phyloP scores from a whole-genome alignment of 768 basidiomycete genomes.

The Xanthoconium stramineum region DNA sequence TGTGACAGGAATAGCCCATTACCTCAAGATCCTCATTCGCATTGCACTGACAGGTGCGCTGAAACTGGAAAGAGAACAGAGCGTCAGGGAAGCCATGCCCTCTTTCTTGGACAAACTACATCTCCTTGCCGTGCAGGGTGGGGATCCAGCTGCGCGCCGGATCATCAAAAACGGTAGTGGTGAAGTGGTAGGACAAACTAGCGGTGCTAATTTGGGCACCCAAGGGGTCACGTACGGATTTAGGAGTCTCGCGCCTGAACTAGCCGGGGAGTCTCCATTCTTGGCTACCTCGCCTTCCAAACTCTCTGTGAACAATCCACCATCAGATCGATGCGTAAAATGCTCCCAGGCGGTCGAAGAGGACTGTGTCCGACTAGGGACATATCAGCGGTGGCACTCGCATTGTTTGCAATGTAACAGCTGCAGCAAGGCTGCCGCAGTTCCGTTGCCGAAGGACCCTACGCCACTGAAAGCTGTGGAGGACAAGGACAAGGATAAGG shows the following conservation, averaged over 20 bases:
- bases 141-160: conserved; percentile 72
- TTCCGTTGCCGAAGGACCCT: conserved; percentile 55
- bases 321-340: conserved; percentile 87
- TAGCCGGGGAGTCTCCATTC: conserved; percentile 87
- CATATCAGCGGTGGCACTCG: conserved; percentile 97
- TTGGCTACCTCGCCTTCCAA: conserved; percentile 40
- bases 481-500: conserved; percentile 43
- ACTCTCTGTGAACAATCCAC: conserved; percentile 63
- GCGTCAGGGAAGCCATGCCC: conserved; percentile 76
- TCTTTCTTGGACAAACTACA: conserved; percentile 93
- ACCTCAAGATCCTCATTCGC: conserved; percentile 98
- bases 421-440: conserved; percentile 76
- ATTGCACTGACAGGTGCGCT: conserved; percentile 95
- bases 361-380: conserved; percentile 91
- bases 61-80: conserved; percentile 90
- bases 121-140: conserved; percentile 81
- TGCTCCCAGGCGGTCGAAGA: conserved; percentile 94
- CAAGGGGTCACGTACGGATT: conserved; percentile 91
- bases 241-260: conserved; percentile 85
- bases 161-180: conserved; percentile 75
- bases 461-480: conserved; percentile 49
- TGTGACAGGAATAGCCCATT: conserved; percentile 98
- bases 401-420: conserved; percentile 82
- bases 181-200: conserved; percentile 42
- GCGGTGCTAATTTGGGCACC: conserved; percentile 65